A percentile compares a stretch with the other conserved stretches of the same genome.
Evolutionary conservation across 2,329 filamentous ascomycete species (phyloP).

Genomic region (Fusarium sp.): DNA sequence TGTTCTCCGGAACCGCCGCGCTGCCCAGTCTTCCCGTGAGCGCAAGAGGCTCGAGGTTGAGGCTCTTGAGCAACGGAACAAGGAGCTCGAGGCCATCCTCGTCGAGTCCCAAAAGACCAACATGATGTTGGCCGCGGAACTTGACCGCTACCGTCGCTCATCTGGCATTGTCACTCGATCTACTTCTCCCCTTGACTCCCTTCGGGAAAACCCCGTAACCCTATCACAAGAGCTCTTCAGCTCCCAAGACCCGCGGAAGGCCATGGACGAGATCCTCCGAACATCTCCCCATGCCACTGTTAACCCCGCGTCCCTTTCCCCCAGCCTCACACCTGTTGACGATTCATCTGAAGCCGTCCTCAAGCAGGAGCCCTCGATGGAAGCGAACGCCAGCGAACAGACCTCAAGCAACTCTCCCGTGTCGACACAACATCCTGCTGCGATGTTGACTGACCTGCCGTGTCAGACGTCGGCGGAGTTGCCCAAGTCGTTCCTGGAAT

Average conservation of each 20-base stretch:
- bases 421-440: conserved; percentile 99
- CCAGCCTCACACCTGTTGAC: conserved; percentile 67
- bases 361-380: conserved; percentile 49
- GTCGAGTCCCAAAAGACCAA: conserved; percentile 71
- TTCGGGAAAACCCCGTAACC: conserved; percentile 66
- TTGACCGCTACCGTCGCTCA: conserved; percentile 64
- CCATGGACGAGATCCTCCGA: conserved; percentile 60
- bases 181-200: conserved; percentile 60
- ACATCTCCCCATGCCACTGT: conserved; percentile 64
- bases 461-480: conserved; percentile 94
- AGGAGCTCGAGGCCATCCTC: conserved; percentile 77
- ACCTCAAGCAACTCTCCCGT: conserved; percentile 74
- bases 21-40: conserved; percentile 96
- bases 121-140: conserved; percentile 64
- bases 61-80: conserved; percentile 83
- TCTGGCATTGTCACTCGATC: conserved; percentile 60
- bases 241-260: conserved; percentile 59
- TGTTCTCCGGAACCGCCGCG: conserved; percentile 94
- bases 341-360: conserved; percentile 56
- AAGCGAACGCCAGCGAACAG: conserved; percentile 46
- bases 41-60: conserved; percentile 92
- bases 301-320: conserved; percentile 74
- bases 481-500: conserved; percentile 63
- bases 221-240: conserved; percentile 73
- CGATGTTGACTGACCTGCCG: conserved; percentile 99